Evolutionary conservation across 768 basidiomycete genomes (phyloP).

Genomic region (Leccinum imitatum): DNA sequence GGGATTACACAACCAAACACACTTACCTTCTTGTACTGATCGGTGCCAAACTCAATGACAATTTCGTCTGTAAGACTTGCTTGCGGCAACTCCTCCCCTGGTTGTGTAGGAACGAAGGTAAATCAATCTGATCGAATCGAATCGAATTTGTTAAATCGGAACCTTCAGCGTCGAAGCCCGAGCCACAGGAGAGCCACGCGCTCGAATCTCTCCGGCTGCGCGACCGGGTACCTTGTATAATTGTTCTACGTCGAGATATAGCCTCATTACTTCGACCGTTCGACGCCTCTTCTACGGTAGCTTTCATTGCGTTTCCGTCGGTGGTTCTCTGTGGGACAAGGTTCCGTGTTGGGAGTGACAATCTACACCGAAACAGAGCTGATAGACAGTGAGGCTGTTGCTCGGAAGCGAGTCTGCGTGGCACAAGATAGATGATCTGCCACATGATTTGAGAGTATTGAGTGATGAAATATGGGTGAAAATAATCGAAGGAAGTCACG

Average conservation of each 20-base stretch:
- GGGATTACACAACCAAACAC: conserved; percentile 2
- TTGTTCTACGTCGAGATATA: conserved; percentile 14
- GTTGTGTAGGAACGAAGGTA: conserved; percentile 15
- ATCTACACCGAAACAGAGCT: neutral
- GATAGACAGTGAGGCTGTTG: neutral
- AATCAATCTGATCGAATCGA: conserved; percentile 28
- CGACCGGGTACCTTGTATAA: conserved; percentile 13
- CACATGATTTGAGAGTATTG: neutral
- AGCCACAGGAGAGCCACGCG: conserved; percentile 20
- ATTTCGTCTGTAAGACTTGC: conserved; percentile 5
- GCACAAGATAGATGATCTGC: neutral
- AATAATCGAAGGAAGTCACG: neutral
- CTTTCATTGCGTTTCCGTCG: neutral
- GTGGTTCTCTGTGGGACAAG: neutral
- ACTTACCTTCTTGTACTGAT: conserved; percentile 7
- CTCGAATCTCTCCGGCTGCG: conserved; percentile 25
- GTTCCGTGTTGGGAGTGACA: neutral
- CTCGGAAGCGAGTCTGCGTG: neutral
- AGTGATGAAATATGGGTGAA: neutral
- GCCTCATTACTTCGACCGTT: conserved; percentile 13
- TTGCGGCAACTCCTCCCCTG: conserved; percentile 8
- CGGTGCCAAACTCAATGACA: conserved; percentile 14
- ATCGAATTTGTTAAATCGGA: conserved; percentile 21
- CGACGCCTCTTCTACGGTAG: conserved; percentile 1
- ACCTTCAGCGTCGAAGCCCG: conserved; percentile 16